Evolutionary conservation across 106 monocot species (phyloP), one percentile per base, ranked within the genome.

Genomic region (Phalaenopsis aphrodite): DNA sequence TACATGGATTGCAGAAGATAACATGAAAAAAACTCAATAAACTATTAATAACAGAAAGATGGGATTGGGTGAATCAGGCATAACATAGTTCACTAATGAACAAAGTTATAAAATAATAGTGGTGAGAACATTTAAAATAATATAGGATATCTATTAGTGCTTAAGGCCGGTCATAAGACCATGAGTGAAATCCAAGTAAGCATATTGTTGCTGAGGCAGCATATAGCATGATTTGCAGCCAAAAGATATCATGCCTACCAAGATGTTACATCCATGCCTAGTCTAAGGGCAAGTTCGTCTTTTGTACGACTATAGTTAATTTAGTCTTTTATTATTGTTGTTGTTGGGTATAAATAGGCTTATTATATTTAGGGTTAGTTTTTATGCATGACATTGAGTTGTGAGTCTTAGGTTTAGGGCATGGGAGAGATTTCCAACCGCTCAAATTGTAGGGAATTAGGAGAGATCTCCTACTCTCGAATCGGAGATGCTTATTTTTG

Each of bases 181-280:
- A 69, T 69, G 39, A 69, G 38, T 38, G 38, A 36, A 69, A 69
- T 74, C 45, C 42, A 74, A 73, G 7, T 8, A 73, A 74, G 18
- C n/a, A 10, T 8, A 69, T 12, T 11, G 12, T 37, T 38, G 69
- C 69, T 39, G n/a, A 69, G 69, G 68, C 68, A 9, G 12, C 30
- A 7, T 30, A 9, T 23, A 23, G 68, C 68, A 68, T 36, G 36
- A 68, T 1, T 21, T 45, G 1, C 56, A 71, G 21, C n/a, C 14
- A 42, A 78, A 72, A 72, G 42, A 71, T 73, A 83, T 77, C 42
- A 47, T 82, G 47, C 79, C 86, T 83, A 97, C 98, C 21, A 30
- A 30, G 30, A 30, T 30, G 30, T 30, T 30, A 30, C 30, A 30
- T 30, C 30, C 30, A 30, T 30, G 30, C 30, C 30, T 30, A 30